Evolutionary conservation across 139 green algal species (phyloP), one percentile per base, ranked within the genome.

Genomic region (Chlorella sp.): DNA sequence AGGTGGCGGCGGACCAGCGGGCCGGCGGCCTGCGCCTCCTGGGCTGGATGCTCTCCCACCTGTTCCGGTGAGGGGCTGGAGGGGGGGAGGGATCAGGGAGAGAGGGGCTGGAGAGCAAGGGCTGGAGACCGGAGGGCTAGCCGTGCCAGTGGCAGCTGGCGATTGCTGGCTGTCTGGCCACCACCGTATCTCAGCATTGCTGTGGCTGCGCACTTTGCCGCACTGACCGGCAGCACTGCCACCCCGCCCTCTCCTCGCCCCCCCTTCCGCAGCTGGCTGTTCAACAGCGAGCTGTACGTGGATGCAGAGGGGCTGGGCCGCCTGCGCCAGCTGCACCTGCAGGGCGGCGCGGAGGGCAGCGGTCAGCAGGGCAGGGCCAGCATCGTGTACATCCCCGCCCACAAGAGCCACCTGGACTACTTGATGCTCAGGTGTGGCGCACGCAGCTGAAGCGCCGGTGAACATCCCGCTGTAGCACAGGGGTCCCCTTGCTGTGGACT

Each of bases 391-490:
- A 79, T 91, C 34, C 87, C 89, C 6, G 90, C 89, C 7, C 89
- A 92, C 78, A 89, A 90, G 72, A 88, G 70, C 71, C 89, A 92
- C 81, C 23, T 91, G 21, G 89, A 92, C 69, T 91, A 91, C 83
- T 65, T 91, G 18, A 68, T 92, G 64, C 76, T 92, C 23, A 85
- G 75, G 75, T 72, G 36, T 1, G 39, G 21, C 39, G n/a, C n/a
- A n/a, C n/a, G n/a, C n/a, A n/a, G n/a, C n/a, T n/a, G n/a, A n/a
- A n/a, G n/a, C n/a, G n/a, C n/a, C n/a, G n/a, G n/a, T n/a, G n/a
- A n/a, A n/a, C n/a, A n/a, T n/a, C n/a, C n/a, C n/a, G n/a, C n/a
- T n/a, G n/a, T n/a, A n/a, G n/a, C n/a, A n/a, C n/a, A n/a, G n/a
- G n/a, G n/a, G n/a, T n/a, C n/a, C n/a, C n/a, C n/a, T n/a, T n/a